A percentile compares a stretch with the other conserved stretches of the same genome.
Evolutionary conservation across 306 rosid species (phyloP).

Genomic region (Carpinus viminea): DNA sequence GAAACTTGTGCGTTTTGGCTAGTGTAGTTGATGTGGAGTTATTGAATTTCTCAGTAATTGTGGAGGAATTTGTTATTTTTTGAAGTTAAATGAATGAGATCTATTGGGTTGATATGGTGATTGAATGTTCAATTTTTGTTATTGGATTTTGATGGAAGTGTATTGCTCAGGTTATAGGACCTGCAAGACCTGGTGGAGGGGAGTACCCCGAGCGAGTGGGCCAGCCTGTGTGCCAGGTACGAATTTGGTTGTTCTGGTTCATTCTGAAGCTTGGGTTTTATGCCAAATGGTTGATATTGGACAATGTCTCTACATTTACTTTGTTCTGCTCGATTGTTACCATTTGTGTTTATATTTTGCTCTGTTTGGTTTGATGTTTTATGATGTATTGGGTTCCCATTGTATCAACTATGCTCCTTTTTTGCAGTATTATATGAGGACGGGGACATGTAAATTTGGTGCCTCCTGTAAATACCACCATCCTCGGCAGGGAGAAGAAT

Average conservation of each 20-base stretch:
- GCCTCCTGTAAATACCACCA: slow-evolving; percentile 91
- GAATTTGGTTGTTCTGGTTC: slow-evolving; percentile 32
- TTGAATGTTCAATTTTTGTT: slow-evolving; percentile 21
- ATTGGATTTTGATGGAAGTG: slow-evolving; percentile 31
- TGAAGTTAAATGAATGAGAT: slow-evolving; percentile 30
- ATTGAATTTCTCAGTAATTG: slow-evolving; percentile 16
- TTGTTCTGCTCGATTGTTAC: slow-evolving; percentile 11
- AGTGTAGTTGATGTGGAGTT: slow-evolving; percentile 20
- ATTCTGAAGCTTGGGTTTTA: slow-evolving; percentile 21
- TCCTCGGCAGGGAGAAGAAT: slow-evolving; percentile 73
- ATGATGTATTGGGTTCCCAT: slow-evolving; percentile 13
- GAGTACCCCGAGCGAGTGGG: slow-evolving; percentile 89
- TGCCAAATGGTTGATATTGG: slow-evolving; percentile 29
- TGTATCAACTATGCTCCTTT: slow-evolving; percentile 26
- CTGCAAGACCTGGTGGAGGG: slow-evolving; percentile 63
- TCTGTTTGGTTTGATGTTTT: slow-evolving; percentile 28
- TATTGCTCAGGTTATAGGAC: slow-evolving; percentile 69
- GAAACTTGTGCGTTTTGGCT: slow-evolving; percentile 9
- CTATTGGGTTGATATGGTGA: slow-evolving; percentile 27
- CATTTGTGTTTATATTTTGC: neutral
- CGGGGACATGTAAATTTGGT: slow-evolving; percentile 81
- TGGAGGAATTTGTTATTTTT: slow-evolving; percentile 9
- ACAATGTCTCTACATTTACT: slow-evolving; percentile 15
- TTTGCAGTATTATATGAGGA: slow-evolving; percentile 84
- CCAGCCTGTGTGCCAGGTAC: slow-evolving; percentile 96